Evolutionary conservation across 345 rosid species (phyloP).

Genomic region (Mallotus nudiflorus): DNA sequence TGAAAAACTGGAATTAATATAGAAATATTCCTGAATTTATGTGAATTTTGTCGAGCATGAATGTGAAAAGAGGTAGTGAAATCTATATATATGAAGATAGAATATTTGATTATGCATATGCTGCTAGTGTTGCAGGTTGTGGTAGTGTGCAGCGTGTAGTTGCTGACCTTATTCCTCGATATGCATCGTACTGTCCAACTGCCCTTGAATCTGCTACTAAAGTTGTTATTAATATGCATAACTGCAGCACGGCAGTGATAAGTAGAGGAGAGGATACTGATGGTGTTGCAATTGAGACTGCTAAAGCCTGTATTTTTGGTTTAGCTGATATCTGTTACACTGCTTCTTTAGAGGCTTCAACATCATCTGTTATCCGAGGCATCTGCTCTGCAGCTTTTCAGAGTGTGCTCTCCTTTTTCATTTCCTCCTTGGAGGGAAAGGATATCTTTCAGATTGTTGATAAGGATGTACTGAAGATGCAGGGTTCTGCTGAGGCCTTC

Average conservation of each 20-base stretch:
- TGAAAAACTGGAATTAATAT: not conserved
- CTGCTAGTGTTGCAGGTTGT: conserved; percentile 65
- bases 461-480: conserved; percentile 49
- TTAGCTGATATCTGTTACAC: conserved; percentile 72
- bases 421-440: conserved; percentile 55
- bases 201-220: conserved; percentile 75
- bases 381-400: conserved; percentile 68
- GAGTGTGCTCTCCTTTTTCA: conserved; percentile 63
- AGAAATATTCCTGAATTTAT: not conserved
- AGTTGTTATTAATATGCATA: conserved; percentile 63
- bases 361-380: conserved; percentile 53
- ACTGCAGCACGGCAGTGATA: conserved; percentile 52
- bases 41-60: not conserved
- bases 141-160: conserved; percentile 78
- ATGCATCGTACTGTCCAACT: conserved; percentile 73
- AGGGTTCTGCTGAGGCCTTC: conserved; percentile 47
- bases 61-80: not conserved
- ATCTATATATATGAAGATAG: conserved; percentile 1
- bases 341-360: conserved; percentile 54
- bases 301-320: conserved; percentile 81
- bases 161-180: conserved; percentile 87
- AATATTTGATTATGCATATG: conserved; percentile 5
- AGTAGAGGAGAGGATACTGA: conserved; percentile 64
- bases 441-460: conserved; percentile 59
- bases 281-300: conserved; percentile 73